A percentile compares a stretch with the other conserved stretches of the same genome.
phyloP scores from a whole-genome alignment of 2,329 filamentous ascomycete genomes.

The Sclerotinia spermophila region DNA sequence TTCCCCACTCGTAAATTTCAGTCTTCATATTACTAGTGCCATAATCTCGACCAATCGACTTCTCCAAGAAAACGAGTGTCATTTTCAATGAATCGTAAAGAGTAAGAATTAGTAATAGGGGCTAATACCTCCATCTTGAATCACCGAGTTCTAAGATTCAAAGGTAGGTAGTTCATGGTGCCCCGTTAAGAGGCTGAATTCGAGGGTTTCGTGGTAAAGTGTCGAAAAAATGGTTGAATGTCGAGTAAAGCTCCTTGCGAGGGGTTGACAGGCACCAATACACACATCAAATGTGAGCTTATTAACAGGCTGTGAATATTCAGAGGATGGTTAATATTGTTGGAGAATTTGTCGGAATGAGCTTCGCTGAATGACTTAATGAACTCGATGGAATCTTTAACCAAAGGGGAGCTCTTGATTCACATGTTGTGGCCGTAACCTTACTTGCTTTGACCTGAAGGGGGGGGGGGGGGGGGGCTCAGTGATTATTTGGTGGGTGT shows the following conservation, averaged over 20 bases:
- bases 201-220: neutral
- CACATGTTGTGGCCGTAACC: neutral
- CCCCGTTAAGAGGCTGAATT: rapidly evolving
- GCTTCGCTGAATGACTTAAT: neutral
- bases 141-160: too few relatives aligned
- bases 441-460: too few relatives aligned
- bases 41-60: neutral
- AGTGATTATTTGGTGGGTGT: neutral
- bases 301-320: neutral
- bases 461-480: neutral
- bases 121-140: too few relatives aligned
- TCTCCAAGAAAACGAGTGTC: neutral
- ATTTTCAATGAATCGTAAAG: neutral
- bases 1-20: neutral
- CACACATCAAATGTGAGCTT: neutral
- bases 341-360: rapidly evolving
- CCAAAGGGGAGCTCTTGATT: neutral
- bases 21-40: neutral
- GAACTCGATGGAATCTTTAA: too few relatives aligned
- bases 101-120: too few relatives aligned
- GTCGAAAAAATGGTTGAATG: neutral
- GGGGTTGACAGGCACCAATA: neutral
- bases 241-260: neutral
- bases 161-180: neutral
- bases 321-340: too few relatives aligned